Evolutionary conservation across 805 yeast species (phyloP).

Genomic region (Metschnikowia cerradonensis): DNA sequence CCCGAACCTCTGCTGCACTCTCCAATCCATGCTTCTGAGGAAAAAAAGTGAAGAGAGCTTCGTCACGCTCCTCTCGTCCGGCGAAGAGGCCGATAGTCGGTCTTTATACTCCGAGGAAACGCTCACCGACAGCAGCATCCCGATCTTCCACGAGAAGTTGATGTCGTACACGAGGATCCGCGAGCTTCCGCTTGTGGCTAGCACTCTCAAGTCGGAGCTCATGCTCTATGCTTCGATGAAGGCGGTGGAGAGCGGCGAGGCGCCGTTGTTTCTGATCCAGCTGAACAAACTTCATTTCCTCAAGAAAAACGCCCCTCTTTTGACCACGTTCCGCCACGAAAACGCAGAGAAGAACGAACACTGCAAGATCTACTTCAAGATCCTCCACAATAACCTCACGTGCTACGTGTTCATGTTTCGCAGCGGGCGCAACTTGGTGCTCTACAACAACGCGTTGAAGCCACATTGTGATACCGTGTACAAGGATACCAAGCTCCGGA

Average conservation of each 20-base stretch:
- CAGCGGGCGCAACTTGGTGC: constrained; percentile 17
- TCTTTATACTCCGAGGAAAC: constrained; percentile 16
- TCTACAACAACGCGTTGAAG: constrained; percentile 26
- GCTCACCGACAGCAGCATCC: constrained; percentile 10
- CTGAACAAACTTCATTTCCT: constrained; percentile 19
- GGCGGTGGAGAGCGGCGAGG: constrained; percentile 8
- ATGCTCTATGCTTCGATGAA: constrained; percentile 9
- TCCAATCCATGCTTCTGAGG: constrained; percentile 6
- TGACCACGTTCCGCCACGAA: constrained; percentile 18
- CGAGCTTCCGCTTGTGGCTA: constrained; percentile 16
- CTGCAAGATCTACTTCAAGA: constrained; percentile 29
- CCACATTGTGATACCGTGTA: constrained; percentile 28
- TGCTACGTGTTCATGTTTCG: constrained; percentile 26
- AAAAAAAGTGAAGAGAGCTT: constrained; percentile 11
- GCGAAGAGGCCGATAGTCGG: constrained; percentile 2
- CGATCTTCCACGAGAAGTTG: constrained; percentile 12
- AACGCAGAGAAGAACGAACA: constrained; percentile 18
- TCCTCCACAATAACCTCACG: constrained; percentile 25
- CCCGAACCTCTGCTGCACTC: neutral
- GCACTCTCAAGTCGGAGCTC: constrained; percentile 13
- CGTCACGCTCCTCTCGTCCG: constrained; percentile 7
- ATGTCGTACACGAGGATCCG: constrained; percentile 12
- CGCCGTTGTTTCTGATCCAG: constrained; percentile 13
- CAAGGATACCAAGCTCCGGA: constrained; percentile 27
- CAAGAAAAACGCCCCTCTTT: constrained; percentile 29